Base-by-base conservation (phyloP, 805 yeast genomes). In the Metschnikowia reukaufii region DNA sequence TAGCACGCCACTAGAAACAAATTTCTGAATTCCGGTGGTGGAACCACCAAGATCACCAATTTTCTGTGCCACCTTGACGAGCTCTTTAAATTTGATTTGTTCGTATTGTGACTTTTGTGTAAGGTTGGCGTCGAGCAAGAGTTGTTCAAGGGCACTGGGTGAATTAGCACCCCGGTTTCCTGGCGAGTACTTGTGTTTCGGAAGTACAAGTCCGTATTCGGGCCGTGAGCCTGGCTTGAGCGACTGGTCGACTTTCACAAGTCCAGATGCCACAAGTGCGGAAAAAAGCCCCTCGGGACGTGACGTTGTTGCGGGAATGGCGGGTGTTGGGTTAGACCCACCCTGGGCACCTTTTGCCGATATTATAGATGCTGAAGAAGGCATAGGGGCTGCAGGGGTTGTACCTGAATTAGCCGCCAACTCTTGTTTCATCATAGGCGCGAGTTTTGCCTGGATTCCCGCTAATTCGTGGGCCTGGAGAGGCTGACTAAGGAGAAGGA, bases 201-300 rank as follows among this genome's bases (percentile, higher is more conserved):
- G 74, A 30, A 60, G 57, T 6, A 61, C 60, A 39, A 68, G 55
- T 36, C 55, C 55, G 52, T 69, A 70, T 12, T 47, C 55, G 4
- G 74, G 73, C 43, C 60, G 58, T 9, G 72, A 62, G 9, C 73
- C 73, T 5, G 72, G 71, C 21, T 65, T 65, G 29, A 70, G 66
- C 9, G 71, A 69, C 55, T 71, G 76, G 39, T 72, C 74, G 23
- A 65, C 64, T 25, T 61, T 61, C 4, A 73, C 69, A 36, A 74
- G 60, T 3, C 78, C 78, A 4, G 67, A 59, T 8, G 61, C 57
- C 6, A 73, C 50, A 32, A 74, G 62, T 17, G 62, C 58, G 16
- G 63, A 58, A 51, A 74, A 73, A 23, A 74, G 46, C 25, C 61
- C 61, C 33, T 61, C 64, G 8, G 68, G 64, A 35, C 51, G 50